A percentile compares a stretch with the other conserved stretches of the same genome.
Conservation (phyloP, 108 stramenopile species). For the Halocafeteria seosinensis region DNA sequence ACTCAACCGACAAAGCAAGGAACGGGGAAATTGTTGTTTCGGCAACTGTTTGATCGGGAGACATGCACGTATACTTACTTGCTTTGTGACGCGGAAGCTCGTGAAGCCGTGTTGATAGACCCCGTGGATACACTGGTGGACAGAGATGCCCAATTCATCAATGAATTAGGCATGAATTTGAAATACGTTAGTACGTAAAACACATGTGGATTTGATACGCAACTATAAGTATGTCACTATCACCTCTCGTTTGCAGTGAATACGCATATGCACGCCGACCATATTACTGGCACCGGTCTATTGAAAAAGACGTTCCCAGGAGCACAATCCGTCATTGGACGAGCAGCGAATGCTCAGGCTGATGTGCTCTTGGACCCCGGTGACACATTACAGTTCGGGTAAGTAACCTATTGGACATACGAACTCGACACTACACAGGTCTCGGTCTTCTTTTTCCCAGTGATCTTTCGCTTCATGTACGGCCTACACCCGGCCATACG, state of each 20-base stretch:
- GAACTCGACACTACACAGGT: too few relatives aligned
- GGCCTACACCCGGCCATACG: conserved; percentile 34
- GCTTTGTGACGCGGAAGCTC: conserved; percentile 24
- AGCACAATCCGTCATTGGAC: conserved; percentile 26
- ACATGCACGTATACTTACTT: conserved; percentile 67
- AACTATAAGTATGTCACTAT: too few relatives aligned
- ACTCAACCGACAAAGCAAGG: too few relatives aligned
- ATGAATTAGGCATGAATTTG: conserved; percentile 47
- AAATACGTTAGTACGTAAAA: too few relatives aligned
- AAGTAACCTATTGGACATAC: too few relatives aligned
- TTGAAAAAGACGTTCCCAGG: conserved; percentile 18
- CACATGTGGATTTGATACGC: too few relatives aligned
- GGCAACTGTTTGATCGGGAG: conserved; percentile 69
- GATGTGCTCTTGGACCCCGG: conserved; percentile 26
- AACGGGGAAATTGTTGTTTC: conserved; percentile 41
- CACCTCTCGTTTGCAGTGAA: too few relatives aligned
- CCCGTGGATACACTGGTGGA: conserved; percentile 30
- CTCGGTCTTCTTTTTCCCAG: too few relatives aligned
- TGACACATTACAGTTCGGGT: conserved; percentile 21
- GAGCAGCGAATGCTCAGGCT: conserved; percentile 21
- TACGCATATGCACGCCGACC: conserved; percentile 34
- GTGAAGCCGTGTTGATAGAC: conserved; percentile 23
- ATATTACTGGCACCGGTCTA: conserved; percentile 20
- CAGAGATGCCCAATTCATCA: conserved; percentile 16
- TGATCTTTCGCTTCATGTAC: conserved; percentile 2